Percentiles rank a stretch among this genome's conserved stretches.
Evolutionary conservation across 164 flowering plant genomes (phyloP).

Genomic region (Berberis thunbergii): DNA sequence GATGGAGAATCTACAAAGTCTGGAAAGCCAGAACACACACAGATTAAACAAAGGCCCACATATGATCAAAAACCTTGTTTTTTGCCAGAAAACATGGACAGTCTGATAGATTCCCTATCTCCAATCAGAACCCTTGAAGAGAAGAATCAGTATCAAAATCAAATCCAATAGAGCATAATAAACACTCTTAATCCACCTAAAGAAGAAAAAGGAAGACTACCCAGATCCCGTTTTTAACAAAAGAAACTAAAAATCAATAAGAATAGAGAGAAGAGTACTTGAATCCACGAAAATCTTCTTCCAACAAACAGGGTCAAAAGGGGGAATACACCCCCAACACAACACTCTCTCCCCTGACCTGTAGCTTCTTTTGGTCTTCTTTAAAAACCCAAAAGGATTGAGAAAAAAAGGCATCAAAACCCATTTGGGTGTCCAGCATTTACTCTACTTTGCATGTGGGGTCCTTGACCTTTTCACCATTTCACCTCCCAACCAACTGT

Average conservation of each 20-base stretch:
- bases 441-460: slow-evolving; percentile 16
- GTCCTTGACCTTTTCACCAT: background rate
- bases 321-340: slow-evolving; percentile 3
- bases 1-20: slow-evolving; percentile 21
- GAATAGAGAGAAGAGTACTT: slow-evolving; percentile 11
- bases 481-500: slow-evolving; percentile 3
- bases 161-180: background rate
- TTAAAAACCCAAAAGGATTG: slow-evolving; percentile 20
- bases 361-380: slow-evolving; percentile 1
- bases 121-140: too few species aligned
- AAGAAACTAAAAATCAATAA: slow-evolving; percentile 3
- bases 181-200: background rate
- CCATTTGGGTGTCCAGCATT: slow-evolving; percentile 4
- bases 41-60: slow-evolving; percentile 20
- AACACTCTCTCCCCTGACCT: background rate
- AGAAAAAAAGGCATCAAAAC: slow-evolving; percentile 3
- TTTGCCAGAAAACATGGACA: too few species aligned
- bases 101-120: too few species aligned
- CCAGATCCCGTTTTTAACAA: slow-evolving; percentile 8
- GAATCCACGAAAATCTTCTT: slow-evolving; percentile 12
- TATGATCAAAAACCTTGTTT: too few species aligned
- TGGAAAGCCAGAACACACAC: slow-evolving; percentile 22
- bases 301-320: slow-evolving; percentile 14
- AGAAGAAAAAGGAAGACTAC: background rate
- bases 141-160: slow-evolving; percentile 4